phyloP scores from a whole-genome alignment of 129 eudicot genomes.

The Pseudognaphalium luteoalbum region DNA sequence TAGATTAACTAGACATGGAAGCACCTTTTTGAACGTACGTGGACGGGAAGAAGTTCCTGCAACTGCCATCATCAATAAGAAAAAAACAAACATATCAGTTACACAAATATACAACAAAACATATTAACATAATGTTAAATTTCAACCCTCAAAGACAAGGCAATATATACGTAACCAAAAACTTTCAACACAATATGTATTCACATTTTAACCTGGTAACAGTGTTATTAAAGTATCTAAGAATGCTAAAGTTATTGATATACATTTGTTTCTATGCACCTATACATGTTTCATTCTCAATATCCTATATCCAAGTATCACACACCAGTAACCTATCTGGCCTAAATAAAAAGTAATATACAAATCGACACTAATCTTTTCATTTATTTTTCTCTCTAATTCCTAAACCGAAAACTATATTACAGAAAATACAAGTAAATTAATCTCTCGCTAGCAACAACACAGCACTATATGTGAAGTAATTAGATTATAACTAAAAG shows the following conservation, averaged over 20 bases:
- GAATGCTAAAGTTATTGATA: background rate
- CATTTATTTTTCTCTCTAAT: background rate
- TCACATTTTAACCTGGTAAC: background rate
- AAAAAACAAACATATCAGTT: constrained; percentile 7
- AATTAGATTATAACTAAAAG: background rate
- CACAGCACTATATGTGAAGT: background rate
- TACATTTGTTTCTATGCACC: constrained; percentile 6
- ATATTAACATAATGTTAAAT: background rate
- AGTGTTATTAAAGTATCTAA: background rate
- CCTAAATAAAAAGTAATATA: background rate
- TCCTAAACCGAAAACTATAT: background rate
- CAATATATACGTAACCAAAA: background rate
- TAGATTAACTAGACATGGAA: background rate
- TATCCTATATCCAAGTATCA: background rate
- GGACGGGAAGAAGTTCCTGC: constrained; percentile 89
- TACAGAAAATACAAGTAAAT: too few relatives aligned
- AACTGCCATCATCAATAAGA: constrained; percentile 45
- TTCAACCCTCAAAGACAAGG: background rate
- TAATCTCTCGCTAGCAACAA: background rate
- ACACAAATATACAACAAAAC: background rate
- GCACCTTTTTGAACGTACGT: constrained; percentile 78
- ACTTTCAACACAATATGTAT: background rate
- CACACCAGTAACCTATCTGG: background rate
- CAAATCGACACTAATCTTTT: background rate
- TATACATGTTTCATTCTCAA: background rate